Base-by-base conservation (phyloP, 148 eudicot species). In the Suaeda aralocaspica region DNA sequence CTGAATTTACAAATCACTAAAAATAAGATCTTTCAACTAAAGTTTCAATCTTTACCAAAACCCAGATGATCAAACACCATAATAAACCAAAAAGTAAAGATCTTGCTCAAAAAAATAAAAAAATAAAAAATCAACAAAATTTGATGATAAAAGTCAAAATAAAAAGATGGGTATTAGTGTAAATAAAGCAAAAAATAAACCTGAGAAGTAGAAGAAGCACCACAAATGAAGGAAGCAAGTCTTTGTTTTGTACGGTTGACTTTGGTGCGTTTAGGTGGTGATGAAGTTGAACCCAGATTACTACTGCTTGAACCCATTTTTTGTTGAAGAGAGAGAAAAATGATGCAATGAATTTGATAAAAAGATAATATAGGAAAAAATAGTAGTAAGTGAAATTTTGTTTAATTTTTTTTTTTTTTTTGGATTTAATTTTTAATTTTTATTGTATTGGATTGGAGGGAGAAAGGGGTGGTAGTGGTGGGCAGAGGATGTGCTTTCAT, bases 271-370 rank as follows among this genome's bases (percentile, higher is more conserved):
- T 67, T 64, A 70, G 51, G 59, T 28, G 55, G 68, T 42, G 73
- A 1, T 22, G 72, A n/a, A n/a, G 79, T 58, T 45, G 79, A 67
- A 70, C 79, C 80, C 74, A 72, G 69, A 72, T 83, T 76, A 79
- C 91, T 87, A 56, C 71, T 82, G 45, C 88, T 73, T 59, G 86
- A 85, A 55, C 92, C 92, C 92, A 88, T 88, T 48, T 21, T 39
- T 13, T 36, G n/a, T 6, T 11, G 8, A 22, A 30, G 69, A 59
- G 68, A 42, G 52, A 65, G 14, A 21, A 14, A 51, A 4, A 31
- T 7, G 10, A 21, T 26, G 9, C 9, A 15, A 14, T 10, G 24
- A 16, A 64, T 16, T 72, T 72, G 31, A 25, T 45, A 25, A 8
- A 6, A 44, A 60, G 46, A 9, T 24, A 9, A 26, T 22, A 51